A percentile compares a stretch with the other conserved stretches of the same genome.
Conservation (phyloP, 2,329 filamentous ascomycete genomes). For the Pseudogymnoascus sp. region DNA sequence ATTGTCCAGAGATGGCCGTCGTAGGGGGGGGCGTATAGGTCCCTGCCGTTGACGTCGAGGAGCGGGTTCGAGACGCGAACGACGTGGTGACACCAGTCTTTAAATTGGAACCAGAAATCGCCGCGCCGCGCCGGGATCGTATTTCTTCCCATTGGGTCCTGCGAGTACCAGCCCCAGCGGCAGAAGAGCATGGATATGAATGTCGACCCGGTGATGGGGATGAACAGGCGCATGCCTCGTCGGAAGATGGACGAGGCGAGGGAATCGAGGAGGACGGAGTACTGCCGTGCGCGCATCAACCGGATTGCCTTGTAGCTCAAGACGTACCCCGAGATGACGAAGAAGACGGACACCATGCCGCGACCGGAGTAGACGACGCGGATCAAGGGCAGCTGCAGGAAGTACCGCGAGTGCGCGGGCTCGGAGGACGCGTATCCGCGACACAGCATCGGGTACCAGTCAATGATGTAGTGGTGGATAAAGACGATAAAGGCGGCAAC, state of each 20-base stretch:
- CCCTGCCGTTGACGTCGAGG: neutral
- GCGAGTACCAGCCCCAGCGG: neutral
- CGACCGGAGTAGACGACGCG: constrained; percentile 38
- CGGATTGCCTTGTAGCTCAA: constrained; percentile 39
- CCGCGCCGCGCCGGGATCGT: neutral
- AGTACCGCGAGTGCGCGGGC: constrained; percentile 21
- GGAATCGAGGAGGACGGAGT: constrained; percentile 31
- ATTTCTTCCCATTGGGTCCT: neutral
- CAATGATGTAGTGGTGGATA: constrained; percentile 35
- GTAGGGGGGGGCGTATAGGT: neutral
- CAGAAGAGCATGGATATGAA: constrained; percentile 24
- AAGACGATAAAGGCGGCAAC: constrained; percentile 38
- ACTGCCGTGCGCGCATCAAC: constrained; percentile 33
- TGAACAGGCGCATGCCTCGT: constrained; percentile 39
- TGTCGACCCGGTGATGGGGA: constrained; percentile 37
- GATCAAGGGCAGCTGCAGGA: constrained; percentile 38
- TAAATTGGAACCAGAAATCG: neutral
- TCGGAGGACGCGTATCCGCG: neutral
- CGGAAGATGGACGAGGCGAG: constrained; percentile 41
- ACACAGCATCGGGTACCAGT: neutral
- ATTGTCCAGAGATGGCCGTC: constrained; percentile 52
- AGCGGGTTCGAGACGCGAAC: neutral
- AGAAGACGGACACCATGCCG: constrained; percentile 45
- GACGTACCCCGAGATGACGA: constrained; percentile 43
- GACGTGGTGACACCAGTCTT: neutral